Conservation (phyloP, 192 early-diverging fungal species). For the Pilaira anomala region DNA sequence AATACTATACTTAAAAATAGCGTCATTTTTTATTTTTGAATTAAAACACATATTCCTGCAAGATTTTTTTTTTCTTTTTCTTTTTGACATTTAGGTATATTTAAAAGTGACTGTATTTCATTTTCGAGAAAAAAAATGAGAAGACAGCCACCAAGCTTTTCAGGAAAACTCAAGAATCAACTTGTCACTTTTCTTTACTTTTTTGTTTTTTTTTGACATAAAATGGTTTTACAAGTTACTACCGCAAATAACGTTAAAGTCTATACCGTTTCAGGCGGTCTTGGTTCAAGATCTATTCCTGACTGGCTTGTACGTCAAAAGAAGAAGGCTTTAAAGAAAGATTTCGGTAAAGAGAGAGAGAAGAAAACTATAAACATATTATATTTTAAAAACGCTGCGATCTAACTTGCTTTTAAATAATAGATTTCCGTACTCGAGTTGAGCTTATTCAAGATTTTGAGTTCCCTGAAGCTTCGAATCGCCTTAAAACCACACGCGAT, state of each 20-base stretch:
- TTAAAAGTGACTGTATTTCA: no score
- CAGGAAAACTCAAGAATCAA: not conserved
- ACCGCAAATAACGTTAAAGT: conserved; percentile 95
- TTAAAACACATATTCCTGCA: not conserved
- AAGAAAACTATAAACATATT: not conserved
- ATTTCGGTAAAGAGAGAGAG: conserved; percentile 55
- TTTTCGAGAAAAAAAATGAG: no score
- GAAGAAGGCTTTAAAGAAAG: conserved; percentile 83
- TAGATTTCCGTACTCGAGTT: conserved; percentile 86
- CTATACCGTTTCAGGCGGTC: conserved; percentile 73
- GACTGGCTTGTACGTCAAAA: conserved; percentile 92
- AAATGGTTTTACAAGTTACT: conserved; percentile 77
- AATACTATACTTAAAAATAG: not conserved
- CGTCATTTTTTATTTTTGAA: not conserved
- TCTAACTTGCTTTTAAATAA: conserved; percentile 4
- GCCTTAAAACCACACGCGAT: conserved; percentile 82
- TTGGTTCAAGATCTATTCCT: conserved; percentile 79
- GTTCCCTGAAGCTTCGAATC: conserved; percentile 90
- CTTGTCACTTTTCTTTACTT: not conserved
- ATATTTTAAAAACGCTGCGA: no score
- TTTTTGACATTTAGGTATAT: no score
- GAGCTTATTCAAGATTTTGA: conserved; percentile 98
- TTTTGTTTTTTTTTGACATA: not conserved
- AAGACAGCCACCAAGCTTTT: no score
- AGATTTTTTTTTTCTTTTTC: conserved; percentile 18